Conservation (phyloP, 176 grass and related monocot genomes). For the Cenchrus americanus region DNA sequence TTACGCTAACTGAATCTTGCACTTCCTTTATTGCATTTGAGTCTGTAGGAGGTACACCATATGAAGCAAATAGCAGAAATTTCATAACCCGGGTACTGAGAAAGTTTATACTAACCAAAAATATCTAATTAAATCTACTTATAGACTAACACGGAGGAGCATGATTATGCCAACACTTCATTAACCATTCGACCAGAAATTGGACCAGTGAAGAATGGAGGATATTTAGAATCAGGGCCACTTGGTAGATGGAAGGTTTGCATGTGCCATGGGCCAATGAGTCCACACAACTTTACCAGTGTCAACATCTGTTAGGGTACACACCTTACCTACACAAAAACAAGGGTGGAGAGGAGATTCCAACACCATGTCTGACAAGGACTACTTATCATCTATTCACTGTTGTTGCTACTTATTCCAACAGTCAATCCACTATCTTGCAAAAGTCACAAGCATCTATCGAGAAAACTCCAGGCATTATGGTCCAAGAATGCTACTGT, state of each 20-base stretch:
- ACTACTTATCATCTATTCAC: constrained; percentile 36
- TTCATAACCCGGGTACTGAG: neutral
- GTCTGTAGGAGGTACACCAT: neutral
- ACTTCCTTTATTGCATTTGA: neutral
- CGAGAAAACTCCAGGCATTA: constrained; percentile 23
- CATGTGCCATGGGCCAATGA: constrained; percentile 22
- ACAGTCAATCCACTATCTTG: constrained; percentile 2
- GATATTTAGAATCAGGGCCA: constrained; percentile 11
- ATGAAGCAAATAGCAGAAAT: neutral
- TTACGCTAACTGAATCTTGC: neutral
- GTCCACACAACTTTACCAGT: constrained; percentile 20
- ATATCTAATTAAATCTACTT: neutral
- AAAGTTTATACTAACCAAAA: neutral
- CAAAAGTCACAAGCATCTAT: constrained; percentile 3
- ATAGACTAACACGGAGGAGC: neutral
- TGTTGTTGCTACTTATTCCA: constrained; percentile 23
- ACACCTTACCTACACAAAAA: constrained; percentile 21
- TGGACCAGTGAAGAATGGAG: constrained; percentile 1
- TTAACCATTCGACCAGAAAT: constrained; percentile 15
- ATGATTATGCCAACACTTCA: neutral
- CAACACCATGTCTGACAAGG: constrained; percentile 23
- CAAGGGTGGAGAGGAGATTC: constrained; percentile 2
- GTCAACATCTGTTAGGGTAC: constrained; percentile 34
- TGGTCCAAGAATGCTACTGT: constrained; percentile 11
- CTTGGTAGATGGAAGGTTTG: neutral